Percentiles rank a stretch among this genome's conserved stretches.
Conservation (phyloP, 1,139 yeast species). For the Taphrina betulina region DNA sequence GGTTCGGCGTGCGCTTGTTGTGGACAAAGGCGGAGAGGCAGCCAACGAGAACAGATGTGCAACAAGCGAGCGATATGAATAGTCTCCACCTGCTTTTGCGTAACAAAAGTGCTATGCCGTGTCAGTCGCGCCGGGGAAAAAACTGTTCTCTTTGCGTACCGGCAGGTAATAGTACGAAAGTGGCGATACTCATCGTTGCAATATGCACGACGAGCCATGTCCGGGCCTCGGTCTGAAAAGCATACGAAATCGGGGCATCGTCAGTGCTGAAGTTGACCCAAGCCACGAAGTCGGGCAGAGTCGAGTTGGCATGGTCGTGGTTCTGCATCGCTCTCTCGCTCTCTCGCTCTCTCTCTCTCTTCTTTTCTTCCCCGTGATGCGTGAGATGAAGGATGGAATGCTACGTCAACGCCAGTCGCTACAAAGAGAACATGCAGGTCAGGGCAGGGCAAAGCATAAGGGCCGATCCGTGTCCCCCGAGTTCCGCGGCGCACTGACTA, state of each 20-base stretch:
- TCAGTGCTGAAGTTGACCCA: constrained; percentile 21
- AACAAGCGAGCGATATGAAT: constrained; percentile 54
- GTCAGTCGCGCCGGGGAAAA: constrained; percentile 47
- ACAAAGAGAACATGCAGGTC: too few species aligned
- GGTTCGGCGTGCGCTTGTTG: too few species aligned
- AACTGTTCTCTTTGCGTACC: constrained; percentile 49
- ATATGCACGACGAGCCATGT: constrained; percentile 56
- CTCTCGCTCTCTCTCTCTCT: too few species aligned
- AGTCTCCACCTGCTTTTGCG: constrained; percentile 55
- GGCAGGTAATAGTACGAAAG: constrained; percentile 67
- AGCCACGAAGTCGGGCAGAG: neutral
- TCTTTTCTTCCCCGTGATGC: too few species aligned
- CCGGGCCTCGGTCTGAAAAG: constrained; percentile 34
- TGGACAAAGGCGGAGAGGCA: constrained; percentile 58
- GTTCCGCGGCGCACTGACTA: too few species aligned
- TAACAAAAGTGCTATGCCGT: constrained; percentile 3
- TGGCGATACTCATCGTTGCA: constrained; percentile 49
- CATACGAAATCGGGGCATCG: constrained; percentile 20
- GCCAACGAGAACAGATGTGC: constrained; percentile 50
- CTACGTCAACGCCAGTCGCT: too few species aligned
- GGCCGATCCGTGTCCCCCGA: too few species aligned
- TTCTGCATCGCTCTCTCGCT: too few species aligned
- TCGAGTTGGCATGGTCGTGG: too few species aligned
- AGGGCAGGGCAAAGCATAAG: too few species aligned
- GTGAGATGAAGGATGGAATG: too few species aligned